These are phyloP conservation scores for Rhipidocladum racemiflorum DNA, from an alignment of 176 grass and related monocot genomes.

Conservation along the genomic window DNA sequence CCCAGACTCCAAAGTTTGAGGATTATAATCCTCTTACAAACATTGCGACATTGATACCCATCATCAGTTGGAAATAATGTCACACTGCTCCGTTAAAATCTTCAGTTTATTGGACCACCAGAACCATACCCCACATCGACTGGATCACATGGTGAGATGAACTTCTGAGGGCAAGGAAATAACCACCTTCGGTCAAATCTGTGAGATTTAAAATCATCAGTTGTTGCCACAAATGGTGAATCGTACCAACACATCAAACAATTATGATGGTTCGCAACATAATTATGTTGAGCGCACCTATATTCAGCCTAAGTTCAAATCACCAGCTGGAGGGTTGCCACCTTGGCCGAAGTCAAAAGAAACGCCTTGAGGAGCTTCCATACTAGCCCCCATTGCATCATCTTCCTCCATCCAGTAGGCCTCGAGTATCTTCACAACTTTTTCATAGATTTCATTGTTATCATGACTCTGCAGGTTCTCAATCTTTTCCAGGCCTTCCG, in stretches of 20 bases:
- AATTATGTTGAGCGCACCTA: no score
- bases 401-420: constrained; percentile 88
- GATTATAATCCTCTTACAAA: constrained; percentile 42
- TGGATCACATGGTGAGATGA: constrained; percentile 2
- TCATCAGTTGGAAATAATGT: constrained; percentile 1
- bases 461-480: constrained; percentile 91
- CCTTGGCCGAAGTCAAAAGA: constrained; percentile 55
- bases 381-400: constrained; percentile 61
- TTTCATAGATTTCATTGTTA: constrained; percentile 89
- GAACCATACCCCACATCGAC: constrained; percentile 18
- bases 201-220: constrained; percentile 7
- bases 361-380: constrained; percentile 43
- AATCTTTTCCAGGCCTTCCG: constrained; percentile 86
- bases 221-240: background rate
- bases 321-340: constrained; percentile 47
- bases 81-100: constrained; percentile 19
- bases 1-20: constrained; percentile 11
- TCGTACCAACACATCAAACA: background rate
- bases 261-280: no score
- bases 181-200: constrained; percentile 23
- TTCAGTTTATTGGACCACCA: constrained; percentile 33
- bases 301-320: constrained; percentile 73
- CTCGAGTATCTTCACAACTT: constrained; percentile 92
- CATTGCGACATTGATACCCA: constrained; percentile 19
- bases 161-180: background rate